These are phyloP conservation scores for Heterobasidion irregulare DNA, from an alignment of 1,284 basidiomycete genomes.

Conservation along the genomic window DNA sequence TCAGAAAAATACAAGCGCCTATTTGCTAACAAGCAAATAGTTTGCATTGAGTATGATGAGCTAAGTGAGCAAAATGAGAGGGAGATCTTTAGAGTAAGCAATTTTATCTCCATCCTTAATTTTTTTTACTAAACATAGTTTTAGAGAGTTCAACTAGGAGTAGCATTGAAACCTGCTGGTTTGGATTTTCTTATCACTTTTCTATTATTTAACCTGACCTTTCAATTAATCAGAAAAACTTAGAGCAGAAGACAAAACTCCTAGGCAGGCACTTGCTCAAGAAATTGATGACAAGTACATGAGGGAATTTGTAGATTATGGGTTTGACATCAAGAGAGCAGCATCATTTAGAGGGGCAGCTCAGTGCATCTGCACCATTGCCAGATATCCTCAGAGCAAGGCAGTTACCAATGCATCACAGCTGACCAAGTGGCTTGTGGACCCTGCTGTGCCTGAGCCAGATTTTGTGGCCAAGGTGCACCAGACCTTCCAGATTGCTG, in stretches of 20 bases:
- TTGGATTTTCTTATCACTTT: neutral
- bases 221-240: conserved; percentile 43
- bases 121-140: neutral
- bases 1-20: conserved; percentile 15
- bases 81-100: conserved; percentile 65
- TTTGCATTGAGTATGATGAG: conserved; percentile 65
- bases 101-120: too few relatives aligned
- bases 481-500: conserved; percentile 36
- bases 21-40: conserved; percentile 61
- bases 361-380: conserved; percentile 42
- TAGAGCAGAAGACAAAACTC: conserved; percentile 46
- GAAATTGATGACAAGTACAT: conserved; percentile 1
- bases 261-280: conserved; percentile 6
- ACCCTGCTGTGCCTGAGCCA: conserved; percentile 21
- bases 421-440: conserved; percentile 48
- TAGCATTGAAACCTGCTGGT: conserved; percentile 69
- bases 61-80: conserved; percentile 51
- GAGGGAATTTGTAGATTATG: conserved; percentile 3
- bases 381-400: conserved; percentile 24
- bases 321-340: conserved; percentile 36
- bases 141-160: conserved; percentile 68
- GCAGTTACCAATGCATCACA: conserved; percentile 23
- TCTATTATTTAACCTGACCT: neutral
- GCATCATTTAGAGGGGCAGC: conserved; percentile 57
- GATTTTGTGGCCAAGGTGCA: conserved; percentile 27